A percentile compares a stretch with the other conserved stretches of the same genome.
Evolutionary conservation across 2,329 filamentous ascomycete genomes (phyloP).

Genomic region (Byssoonygena ceratinophila): DNA sequence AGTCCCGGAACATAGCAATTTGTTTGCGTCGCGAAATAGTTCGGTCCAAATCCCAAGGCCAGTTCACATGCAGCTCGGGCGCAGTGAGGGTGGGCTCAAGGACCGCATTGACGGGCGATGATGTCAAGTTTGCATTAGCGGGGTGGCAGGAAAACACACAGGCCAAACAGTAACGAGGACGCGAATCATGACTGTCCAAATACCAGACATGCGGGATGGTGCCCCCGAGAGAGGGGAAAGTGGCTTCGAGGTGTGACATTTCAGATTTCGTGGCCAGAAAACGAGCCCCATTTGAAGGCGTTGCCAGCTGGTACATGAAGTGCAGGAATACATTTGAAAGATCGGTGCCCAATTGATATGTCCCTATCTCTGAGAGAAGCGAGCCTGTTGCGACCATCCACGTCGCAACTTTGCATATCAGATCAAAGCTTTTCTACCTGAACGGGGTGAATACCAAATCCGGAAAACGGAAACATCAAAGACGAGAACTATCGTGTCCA

Average conservation of each 20-base stretch:
- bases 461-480: background rate
- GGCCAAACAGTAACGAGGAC: background rate
- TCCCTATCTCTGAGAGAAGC: background rate
- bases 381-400: slow-evolving; percentile 14
- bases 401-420: slow-evolving; percentile 10
- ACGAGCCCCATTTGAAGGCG: background rate
- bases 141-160: background rate
- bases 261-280: background rate
- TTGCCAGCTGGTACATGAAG: background rate
- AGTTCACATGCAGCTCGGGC: slow-evolving; percentile 9
- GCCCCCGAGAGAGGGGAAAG: background rate
- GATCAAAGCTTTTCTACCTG: slow-evolving; percentile 3
- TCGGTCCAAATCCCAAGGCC: slow-evolving; percentile 7
- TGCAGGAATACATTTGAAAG: background rate
- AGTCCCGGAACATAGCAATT: background rate
- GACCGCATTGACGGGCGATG: background rate
- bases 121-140: slow-evolving; percentile 12
- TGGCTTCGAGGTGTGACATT: slow-evolving; percentile 6
- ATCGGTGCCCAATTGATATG: slow-evolving; percentile 6
- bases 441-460: slow-evolving; percentile 5
- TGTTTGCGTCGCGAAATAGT: background rate
- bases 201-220: slow-evolving; percentile 8
- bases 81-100: background rate
- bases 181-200: slow-evolving; percentile 3
- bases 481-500: slow-evolving; percentile 4